Evolutionary conservation across 2,329 filamentous ascomycete species (phyloP).

Genomic region (Magnaporthiopsis poae): DNA sequence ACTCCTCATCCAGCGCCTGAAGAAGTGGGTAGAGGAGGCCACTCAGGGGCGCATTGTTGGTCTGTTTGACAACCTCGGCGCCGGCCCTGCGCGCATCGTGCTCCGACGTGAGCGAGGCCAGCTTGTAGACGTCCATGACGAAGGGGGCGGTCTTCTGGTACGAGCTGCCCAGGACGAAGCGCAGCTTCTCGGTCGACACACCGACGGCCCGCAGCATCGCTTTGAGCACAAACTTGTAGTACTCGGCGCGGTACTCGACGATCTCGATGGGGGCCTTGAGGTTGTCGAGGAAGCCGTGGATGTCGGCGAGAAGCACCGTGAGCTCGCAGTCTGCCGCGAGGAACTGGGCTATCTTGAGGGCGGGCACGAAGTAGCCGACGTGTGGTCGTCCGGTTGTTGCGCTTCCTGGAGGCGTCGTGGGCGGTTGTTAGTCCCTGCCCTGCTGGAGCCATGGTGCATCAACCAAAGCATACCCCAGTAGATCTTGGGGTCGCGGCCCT

Average conservation of each 20-base stretch:
- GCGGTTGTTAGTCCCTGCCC: neutral
- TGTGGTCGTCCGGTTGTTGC: conserved; percentile 82
- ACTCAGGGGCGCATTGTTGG: conserved; percentile 61
- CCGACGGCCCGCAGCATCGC: conserved; percentile 66
- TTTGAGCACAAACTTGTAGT: conserved; percentile 71
- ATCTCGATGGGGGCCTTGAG: conserved; percentile 82
- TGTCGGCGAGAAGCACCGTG: conserved; percentile 65
- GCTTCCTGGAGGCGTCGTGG: conserved; percentile 41
- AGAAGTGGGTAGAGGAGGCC: conserved; percentile 77
- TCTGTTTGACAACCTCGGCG: conserved; percentile 89
- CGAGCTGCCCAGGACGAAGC: conserved; percentile 73
- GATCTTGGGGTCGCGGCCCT: conserved; percentile 63
- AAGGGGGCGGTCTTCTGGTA: conserved; percentile 70
- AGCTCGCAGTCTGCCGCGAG: conserved; percentile 76
- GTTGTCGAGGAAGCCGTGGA: conserved; percentile 70
- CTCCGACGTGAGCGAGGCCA: conserved; percentile 61
- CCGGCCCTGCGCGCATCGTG: conserved; percentile 83
- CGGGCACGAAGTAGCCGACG: conserved; percentile 79
- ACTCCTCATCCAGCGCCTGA: conserved; percentile 83
- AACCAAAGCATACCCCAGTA: conserved; percentile 59
- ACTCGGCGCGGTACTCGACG: conserved; percentile 69
- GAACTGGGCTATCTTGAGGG: conserved; percentile 82
- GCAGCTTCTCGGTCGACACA: conserved; percentile 67
- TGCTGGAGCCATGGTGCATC: neutral
- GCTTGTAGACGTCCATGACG: conserved; percentile 77